Evolutionary conservation across 768 basidiomycete species (phyloP).

Genomic region (Lactifluus hygrophoroides): DNA sequence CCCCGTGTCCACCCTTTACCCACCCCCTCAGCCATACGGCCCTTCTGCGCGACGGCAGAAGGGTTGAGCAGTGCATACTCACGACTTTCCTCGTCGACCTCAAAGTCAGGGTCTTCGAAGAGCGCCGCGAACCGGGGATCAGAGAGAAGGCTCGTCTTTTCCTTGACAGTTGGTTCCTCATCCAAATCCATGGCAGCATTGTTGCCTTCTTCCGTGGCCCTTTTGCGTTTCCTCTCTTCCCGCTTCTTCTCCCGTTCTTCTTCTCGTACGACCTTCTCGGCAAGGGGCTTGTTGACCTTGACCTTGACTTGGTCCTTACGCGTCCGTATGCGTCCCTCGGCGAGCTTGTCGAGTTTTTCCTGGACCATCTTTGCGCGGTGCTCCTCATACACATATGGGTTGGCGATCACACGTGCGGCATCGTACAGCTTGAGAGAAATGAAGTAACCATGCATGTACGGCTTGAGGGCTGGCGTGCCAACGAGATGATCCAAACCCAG

Average conservation of each 20-base stretch:
- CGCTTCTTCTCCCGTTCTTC: conserved; percentile 52
- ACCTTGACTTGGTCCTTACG: conserved; percentile 55
- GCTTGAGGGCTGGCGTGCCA: conserved; percentile 91
- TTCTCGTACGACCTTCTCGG: conserved; percentile 69
- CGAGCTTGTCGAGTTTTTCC: conserved; percentile 88
- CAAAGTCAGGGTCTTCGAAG: conserved; percentile 86
- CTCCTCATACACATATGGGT: conserved; percentile 93
- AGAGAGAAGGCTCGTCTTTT: conserved; percentile 48
- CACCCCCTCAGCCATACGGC: conserved; percentile 8
- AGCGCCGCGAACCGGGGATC: conserved; percentile 88
- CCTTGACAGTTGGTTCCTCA: conserved; percentile 25
- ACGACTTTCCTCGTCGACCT: conserved; percentile 79
- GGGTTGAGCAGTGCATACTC: conserved; percentile 95
- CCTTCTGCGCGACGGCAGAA: conserved; percentile 55
- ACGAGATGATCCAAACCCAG: conserved; percentile 93
- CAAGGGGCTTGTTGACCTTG: conserved; percentile 81
- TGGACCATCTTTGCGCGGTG: conserved; percentile 82
- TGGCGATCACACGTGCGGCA: conserved; percentile 89
- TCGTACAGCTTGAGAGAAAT: conserved; percentile 93
- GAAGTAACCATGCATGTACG: conserved; percentile 99
- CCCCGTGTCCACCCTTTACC: conserved; percentile 18
- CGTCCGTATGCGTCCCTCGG: conserved; percentile 85
- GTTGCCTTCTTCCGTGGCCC: conserved; percentile 32
- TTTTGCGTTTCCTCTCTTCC: conserved; percentile 40
- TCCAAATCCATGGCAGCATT: conserved; percentile 31